Percentiles rank a stretch among this genome's conserved stretches.
phyloP scores from a whole-genome alignment of 192 early-diverging fungal species.

The Diversispora epigaea region DNA sequence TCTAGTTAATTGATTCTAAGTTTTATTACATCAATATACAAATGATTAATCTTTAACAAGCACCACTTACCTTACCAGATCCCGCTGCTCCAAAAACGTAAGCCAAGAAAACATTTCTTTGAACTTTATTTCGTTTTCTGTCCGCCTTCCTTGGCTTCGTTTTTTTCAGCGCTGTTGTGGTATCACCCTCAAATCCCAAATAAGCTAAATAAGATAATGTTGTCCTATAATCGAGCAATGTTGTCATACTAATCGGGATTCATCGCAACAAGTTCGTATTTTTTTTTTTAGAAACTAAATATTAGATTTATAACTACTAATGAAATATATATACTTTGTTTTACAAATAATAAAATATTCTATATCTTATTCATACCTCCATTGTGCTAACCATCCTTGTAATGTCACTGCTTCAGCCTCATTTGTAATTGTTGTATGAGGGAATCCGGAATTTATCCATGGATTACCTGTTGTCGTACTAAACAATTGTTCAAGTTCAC shows the following conservation, averaged over 20 bases:
- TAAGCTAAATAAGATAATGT: conserved; percentile 95
- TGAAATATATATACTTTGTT: background rate
- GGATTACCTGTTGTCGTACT: conserved; percentile 86
- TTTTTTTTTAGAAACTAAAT: background rate
- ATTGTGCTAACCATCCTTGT: conserved; percentile 97
- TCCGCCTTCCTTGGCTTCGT: conserved; percentile 67
- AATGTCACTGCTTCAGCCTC: conserved; percentile 87
- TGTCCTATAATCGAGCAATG: conserved; percentile 83
- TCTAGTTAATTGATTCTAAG: background rate
- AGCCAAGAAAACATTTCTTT: conserved; percentile 87
- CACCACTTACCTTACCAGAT: conserved; percentile 75
- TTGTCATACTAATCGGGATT: conserved; percentile 79
- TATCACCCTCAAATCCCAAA: conserved; percentile 91
- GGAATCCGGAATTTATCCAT: conserved; percentile 86
- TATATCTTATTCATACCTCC: conserved; percentile 64
- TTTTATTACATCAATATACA: background rate
- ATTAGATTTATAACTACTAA: background rate
- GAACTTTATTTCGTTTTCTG: conserved; percentile 78
- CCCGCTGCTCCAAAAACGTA: conserved; percentile 95
- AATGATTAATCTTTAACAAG: background rate
- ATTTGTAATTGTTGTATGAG: conserved; percentile 88
- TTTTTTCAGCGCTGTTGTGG: conserved; percentile 82
- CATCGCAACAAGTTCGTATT: background rate
- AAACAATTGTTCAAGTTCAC: conserved; percentile 85
- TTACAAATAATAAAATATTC: too few species aligned